These are phyloP conservation scores for Solanum appendiculatum DNA, from an alignment of 257 asterid species.

Conservation along the genomic window DNA sequence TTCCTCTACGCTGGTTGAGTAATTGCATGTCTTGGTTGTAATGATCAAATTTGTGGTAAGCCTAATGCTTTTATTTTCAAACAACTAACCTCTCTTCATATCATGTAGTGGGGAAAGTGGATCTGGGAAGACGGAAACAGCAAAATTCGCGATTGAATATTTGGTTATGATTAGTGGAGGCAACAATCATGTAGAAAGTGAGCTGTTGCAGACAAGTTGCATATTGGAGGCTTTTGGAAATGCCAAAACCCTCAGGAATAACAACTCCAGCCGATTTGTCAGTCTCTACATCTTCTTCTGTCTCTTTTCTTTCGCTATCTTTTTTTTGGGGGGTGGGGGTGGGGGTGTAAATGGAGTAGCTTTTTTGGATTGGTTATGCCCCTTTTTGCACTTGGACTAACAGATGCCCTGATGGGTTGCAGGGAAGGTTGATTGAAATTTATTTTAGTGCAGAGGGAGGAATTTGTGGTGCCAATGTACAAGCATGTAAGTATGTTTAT, in stretches of 20 bases:
- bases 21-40: background rate
- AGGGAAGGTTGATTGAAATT: slow-evolving; percentile 84
- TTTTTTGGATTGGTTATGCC: background rate
- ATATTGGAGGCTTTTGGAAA: slow-evolving; percentile 95
- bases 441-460: slow-evolving; percentile 60
- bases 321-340: background rate
- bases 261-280: slow-evolving; percentile 94
- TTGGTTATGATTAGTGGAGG: slow-evolving; percentile 75
- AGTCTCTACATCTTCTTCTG: slow-evolving; percentile 18
- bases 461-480: slow-evolving; percentile 71
- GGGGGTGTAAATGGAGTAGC: background rate
- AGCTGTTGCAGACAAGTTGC: slow-evolving; percentile 69
- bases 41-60: background rate
- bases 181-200: slow-evolving; percentile 50
- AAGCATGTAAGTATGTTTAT: slow-evolving; percentile 59
- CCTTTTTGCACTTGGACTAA: slow-evolving; percentile 4
- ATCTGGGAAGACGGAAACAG: slow-evolving; percentile 96
- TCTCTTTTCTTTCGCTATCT: background rate
- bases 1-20: background rate
- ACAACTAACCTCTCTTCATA: slow-evolving; percentile 6
- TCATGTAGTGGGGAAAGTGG: slow-evolving; percentile 88
- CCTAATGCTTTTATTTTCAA: background rate
- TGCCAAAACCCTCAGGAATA: slow-evolving; percentile 75
- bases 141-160: slow-evolving; percentile 69
- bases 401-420: slow-evolving; percentile 13